Evolutionary conservation across 1,139 yeast genomes (phyloP), one percentile per base, ranked within the genome.

Genomic region (Diutina pseudorugosa): DNA sequence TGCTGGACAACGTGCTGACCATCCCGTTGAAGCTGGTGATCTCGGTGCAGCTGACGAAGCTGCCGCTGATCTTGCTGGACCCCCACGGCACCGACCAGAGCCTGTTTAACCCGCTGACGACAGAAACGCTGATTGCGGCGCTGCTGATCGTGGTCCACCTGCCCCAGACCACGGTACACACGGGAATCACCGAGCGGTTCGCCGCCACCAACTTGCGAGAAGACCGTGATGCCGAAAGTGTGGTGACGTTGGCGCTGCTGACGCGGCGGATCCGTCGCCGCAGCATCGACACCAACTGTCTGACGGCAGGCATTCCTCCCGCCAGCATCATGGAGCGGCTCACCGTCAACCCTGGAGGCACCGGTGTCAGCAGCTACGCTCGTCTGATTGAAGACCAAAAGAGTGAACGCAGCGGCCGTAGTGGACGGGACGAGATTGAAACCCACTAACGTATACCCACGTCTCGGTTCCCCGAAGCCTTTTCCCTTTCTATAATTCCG

Each of bases 271-370:
- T 68, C 21, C 65, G 82, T 56, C 67, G 83, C 57, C 64, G 81
- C 55, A 78, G 83, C 43, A 63, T 76, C 27, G 84, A 79, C 53
- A 80, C 85, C 12, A 79, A 77, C 57, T 76, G 83, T 49, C 77
- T 83, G 56, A 77, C 83, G 1, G 69, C 79, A 11, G 84, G 84
- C 0, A 80, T 80, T n/a, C 79, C 85, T 1, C 85, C 85, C 0
- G 83, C 84, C 2, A 77, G 83, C 55, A 79, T 80, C 11, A 66
- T 80, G 69, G 85, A 79, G 56, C 66, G 83, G 7, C 16, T 50
- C 16, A 21, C 40, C 6, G 49, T 25, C 19, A 40, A 45, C n/a
- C 49, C 49, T 4, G 49, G 49, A 11, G 19, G 49, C 16, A 20
- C 20, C 33, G 47, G 33, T 9, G 6, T 12, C 36, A 18, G 9